Base-by-base conservation (phyloP, 768 basidiomycete genomes). In the Cyclocybe cylindracea region DNA sequence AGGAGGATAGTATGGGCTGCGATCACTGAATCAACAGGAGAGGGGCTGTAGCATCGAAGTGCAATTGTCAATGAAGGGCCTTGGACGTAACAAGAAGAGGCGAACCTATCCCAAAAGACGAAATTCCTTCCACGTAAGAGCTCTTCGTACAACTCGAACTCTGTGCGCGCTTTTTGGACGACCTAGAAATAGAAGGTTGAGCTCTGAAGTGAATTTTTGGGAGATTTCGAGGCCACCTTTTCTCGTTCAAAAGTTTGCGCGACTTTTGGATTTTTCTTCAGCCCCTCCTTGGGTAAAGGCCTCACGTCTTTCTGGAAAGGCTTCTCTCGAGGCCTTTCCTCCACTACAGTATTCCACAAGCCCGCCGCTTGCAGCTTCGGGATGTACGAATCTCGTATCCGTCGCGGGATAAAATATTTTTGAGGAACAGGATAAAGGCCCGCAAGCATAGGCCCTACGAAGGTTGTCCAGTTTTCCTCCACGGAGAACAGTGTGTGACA, bases 1-100 rank as follows among this genome's bases (percentile, higher is more conserved):
- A 91, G 68, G 32, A 90, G 71, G 32, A 89, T 74, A 24, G 86
- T 71, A 55, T 90, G 86, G 5, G 89, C 79, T 13, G 90, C 86
- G 14, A 91, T 68, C 35, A 82, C 63, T 18, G 87, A 64, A 54
- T 93, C 91, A 13, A 91, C 65, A 4, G 78, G 76, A 1, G 86
- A 82, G 10, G 78, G 77, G 41, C 89, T 92, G 47, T 14, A 34
- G 16, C 4, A 11, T 24, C 24, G 24, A 13, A 39, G 37, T 19
- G 52, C 41, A 18, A 54, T 39, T 43, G 43, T 50, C 16, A 52
- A 48, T 39, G 46, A 34, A 32, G 45, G 38, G 4, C 33, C 7
- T 38, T 5, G 39, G 29, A 19, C 29, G 14, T 36, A 9, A 51
- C 31, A 7, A 44, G 9, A 46, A 51, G 18, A n/a, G n/a, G 50